Base-by-base conservation (phyloP, 331 rosid species). In the Phaseolus coccineus region DNA sequence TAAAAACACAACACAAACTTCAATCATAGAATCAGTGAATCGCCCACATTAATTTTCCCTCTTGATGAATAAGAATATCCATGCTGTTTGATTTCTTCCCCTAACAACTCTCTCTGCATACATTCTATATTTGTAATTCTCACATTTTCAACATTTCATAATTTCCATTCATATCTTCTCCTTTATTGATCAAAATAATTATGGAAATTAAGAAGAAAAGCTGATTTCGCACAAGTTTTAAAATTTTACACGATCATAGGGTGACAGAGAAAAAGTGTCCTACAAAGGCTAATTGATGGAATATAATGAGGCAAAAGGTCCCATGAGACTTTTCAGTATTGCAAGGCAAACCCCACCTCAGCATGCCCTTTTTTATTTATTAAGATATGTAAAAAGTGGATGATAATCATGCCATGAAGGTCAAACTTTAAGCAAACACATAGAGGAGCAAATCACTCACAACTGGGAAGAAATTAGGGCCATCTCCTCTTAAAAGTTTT, bases 401-500 rank as follows among this genome's bases (percentile, higher is more conserved):
- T n/a, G 72, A 83, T 73, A 87, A 92, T 89, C 89, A 94, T 94
- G 88, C 84, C 90, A 88, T 77, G 55, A 89, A 88, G 94, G 94
- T 91, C 97, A 92, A 91, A 86, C 97, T 88, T 90, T 77, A 90
- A 89, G 97, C 97, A 95, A 91, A 80, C 89, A 86, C 84, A 85
- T 73, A 80, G 67, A 85, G 82, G 73, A 82, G 87, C 78, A 87
- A 90, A 87, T 84, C 76, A 85, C 88, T 88, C 87, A 83, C 84
- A 87, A 86, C 69, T 84, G 85, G 84, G 92, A 59, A 72, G 87
- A 85, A 88, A 82, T 80, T 86, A 71, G 89, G 83, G 84, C 82
- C 88, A 80, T 85, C 70, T 80, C 69, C 68, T 80, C 73, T 63
- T 55, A 55, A 81, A 93, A 75, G 91, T 87, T 88, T 80, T 79